Percentiles rank a stretch among this genome's conserved stretches.
Evolutionary conservation across 768 basidiomycete species (phyloP).

Genomic region (Amanita thiersii): DNA sequence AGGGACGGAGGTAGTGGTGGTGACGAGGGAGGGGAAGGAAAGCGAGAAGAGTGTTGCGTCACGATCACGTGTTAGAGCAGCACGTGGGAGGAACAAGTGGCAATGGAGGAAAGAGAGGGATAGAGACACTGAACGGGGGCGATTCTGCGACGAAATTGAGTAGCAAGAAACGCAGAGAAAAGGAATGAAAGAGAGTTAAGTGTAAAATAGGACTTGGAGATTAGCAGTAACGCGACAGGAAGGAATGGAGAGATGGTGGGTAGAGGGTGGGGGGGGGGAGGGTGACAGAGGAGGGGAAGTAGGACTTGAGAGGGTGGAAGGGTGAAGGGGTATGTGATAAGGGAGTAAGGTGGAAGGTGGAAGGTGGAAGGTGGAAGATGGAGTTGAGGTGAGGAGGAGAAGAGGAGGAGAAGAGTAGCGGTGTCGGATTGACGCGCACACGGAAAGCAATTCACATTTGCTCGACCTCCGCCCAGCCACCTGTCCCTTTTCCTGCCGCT

Average conservation of each 20-base stretch:
- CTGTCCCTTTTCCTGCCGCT: slow-evolving; percentile 54
- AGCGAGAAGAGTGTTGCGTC: background rate
- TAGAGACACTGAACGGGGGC: background rate
- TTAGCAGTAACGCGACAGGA: slow-evolving; percentile 5
- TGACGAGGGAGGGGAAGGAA: too few relatives aligned
- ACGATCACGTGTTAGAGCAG: slow-evolving; percentile 7
- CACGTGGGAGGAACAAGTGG: slow-evolving; percentile 4
- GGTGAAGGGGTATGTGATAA: slow-evolving; percentile 6
- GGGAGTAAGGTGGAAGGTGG: slow-evolving; percentile 3
- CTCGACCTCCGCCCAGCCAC: slow-evolving; percentile 54
- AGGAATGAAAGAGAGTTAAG: too few relatives aligned
- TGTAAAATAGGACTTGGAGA: too few relatives aligned
- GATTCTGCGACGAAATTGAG: background rate
- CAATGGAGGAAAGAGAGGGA: background rate
- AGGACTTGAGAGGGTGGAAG: slow-evolving; percentile 6
- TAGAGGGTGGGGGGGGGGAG: background rate
- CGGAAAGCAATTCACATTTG: background rate
- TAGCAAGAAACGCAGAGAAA: background rate
- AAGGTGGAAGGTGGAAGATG: slow-evolving; percentile 4
- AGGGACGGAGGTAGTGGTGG: too few relatives aligned
- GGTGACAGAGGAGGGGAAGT: background rate
- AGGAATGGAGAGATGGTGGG: background rate
- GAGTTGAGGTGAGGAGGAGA: slow-evolving; percentile 4
- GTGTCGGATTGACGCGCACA: slow-evolving; percentile 2
- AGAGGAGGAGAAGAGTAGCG: slow-evolving; percentile 4